Evolutionary conservation across 306 rosid genomes (phyloP).

Genomic region (Rubus idaeus): DNA sequence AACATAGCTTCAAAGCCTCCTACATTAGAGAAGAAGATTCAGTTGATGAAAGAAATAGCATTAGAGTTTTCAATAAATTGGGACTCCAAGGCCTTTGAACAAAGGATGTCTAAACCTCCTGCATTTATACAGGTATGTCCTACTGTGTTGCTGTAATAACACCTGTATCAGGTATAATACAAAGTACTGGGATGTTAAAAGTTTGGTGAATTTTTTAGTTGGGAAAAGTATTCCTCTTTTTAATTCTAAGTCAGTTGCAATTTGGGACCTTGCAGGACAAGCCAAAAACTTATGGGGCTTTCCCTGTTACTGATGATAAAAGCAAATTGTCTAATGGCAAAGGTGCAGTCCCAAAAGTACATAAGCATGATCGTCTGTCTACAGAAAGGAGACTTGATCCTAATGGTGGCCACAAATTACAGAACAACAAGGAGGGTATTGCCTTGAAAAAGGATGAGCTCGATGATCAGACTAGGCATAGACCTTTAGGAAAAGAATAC

Average conservation of each 20-base stretch:
- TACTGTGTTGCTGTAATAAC: conserved; percentile 16
- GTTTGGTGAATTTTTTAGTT: neutral
- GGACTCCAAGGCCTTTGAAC: conserved; percentile 78
- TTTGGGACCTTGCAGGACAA: conserved; percentile 57
- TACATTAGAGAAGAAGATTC: conserved; percentile 72
- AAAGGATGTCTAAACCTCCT: conserved; percentile 69
- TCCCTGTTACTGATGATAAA: conserved; percentile 27
- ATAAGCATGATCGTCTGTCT: conserved; percentile 26
- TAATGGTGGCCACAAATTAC: conserved; percentile 35
- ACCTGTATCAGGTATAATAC: conserved; percentile 5
- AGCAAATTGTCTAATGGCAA: conserved; percentile 34
- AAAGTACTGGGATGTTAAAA: neutral
- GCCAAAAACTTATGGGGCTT: conserved; percentile 38
- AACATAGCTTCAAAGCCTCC: conserved; percentile 61
- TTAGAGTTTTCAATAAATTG: conserved; percentile 75
- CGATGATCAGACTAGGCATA: conserved; percentile 39
- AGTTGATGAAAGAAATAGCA: conserved; percentile 72
- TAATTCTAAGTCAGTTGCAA: conserved; percentile 18
- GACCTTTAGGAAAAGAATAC: conserved; percentile 39
- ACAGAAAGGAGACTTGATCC: conserved; percentile 32
- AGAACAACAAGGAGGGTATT: conserved; percentile 41
- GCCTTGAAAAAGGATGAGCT: conserved; percentile 42
- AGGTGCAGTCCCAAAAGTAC: conserved; percentile 43
- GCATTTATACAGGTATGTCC: conserved; percentile 49
- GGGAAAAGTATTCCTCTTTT: neutral